These are phyloP conservation scores for Nitzschia sp. DNA, from an alignment of 108 stramenopile species.

Conservation along the genomic window DNA sequence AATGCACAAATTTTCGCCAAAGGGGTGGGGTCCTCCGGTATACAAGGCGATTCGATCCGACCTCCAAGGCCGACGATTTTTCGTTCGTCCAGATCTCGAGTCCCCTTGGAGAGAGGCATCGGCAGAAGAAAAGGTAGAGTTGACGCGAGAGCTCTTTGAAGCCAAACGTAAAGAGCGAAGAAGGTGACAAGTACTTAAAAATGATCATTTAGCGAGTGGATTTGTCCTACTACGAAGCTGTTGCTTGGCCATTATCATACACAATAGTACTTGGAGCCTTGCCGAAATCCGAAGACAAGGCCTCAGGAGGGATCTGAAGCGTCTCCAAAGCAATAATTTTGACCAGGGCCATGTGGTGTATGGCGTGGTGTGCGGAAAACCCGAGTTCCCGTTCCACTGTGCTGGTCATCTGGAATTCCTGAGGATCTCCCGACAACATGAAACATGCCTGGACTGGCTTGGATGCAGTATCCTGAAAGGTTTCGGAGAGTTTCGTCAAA, in stretches of 20 bases:
- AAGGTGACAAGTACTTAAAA: not conserved
- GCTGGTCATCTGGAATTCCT: constrained; percentile 54
- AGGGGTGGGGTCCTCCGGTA: constrained; percentile 10
- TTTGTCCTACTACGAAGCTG: not conserved
- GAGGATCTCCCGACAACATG: constrained; percentile 66
- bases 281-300: constrained; percentile 74
- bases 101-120: constrained; percentile 25
- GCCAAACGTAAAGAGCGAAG: constrained; percentile 4
- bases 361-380: constrained; percentile 91
- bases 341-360: constrained; percentile 93
- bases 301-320: constrained; percentile 40
- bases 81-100: constrained; percentile 9
- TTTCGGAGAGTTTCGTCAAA: not conserved
- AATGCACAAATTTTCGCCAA: constrained; percentile 5
- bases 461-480: not conserved
- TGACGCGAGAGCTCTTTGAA: constrained; percentile 15
- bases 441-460: constrained; percentile 62
- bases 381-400: constrained; percentile 85
- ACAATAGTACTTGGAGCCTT: constrained; percentile 80
- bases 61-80: constrained; percentile 11
- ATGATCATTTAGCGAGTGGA: not conserved
- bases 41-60: constrained; percentile 27
- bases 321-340: constrained; percentile 71
- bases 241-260: constrained; percentile 36
- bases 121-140: not conserved